Base-by-base conservation (phyloP, 1,284 basidiomycete genomes). In the Marasmius fiardii region DNA sequence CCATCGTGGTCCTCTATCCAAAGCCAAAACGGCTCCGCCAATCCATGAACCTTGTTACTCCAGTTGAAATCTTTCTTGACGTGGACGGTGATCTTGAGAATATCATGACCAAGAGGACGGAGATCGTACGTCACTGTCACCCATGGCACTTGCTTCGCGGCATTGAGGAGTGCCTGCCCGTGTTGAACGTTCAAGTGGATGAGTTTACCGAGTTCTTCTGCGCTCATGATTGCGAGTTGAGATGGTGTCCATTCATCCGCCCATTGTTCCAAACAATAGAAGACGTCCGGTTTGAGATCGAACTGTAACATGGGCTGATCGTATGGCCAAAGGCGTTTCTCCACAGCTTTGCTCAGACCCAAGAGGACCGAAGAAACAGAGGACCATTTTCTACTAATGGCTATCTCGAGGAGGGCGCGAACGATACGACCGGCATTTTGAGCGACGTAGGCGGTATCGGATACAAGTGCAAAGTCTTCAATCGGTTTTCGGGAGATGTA, bases 381-480 rank as follows among this genome's bases (percentile, higher is more conserved):
- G 0, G 95, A 94, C 92, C 92, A 98, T 68, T 94, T 93, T 61
- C 85, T 84, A 67, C 92, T 93, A 62, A 99, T 83, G 0, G 92
- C 92, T 43, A 99, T 97, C 69, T 99, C 97, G 16, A 98, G 81
- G 6, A 99, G 77, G 16, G 96, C 93, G 20, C 97, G 87, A 56
- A 95, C 83, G 64, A 99, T 98, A 61, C 97, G 91, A 6, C 92
- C 95, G 6, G 91, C 93, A 65, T 99, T 99, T 65, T 95, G 93
- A 28, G 92, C 91, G 39, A 88, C 92, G 66, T 98, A 99, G 3
- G 89, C 93, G 63, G 88, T 90, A 68, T 99, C 97, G 0, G 96
- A 99, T 1, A 99, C 90, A 52, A 99, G 78, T 8, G 97, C 97
- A 69, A 98, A 99, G 73, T 99, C 97, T 58, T 98, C 92, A 23